These are phyloP conservation scores for Linnemannia hyalina DNA, from an alignment of 192 early-diverging fungal genomes.

Conservation along the genomic window DNA sequence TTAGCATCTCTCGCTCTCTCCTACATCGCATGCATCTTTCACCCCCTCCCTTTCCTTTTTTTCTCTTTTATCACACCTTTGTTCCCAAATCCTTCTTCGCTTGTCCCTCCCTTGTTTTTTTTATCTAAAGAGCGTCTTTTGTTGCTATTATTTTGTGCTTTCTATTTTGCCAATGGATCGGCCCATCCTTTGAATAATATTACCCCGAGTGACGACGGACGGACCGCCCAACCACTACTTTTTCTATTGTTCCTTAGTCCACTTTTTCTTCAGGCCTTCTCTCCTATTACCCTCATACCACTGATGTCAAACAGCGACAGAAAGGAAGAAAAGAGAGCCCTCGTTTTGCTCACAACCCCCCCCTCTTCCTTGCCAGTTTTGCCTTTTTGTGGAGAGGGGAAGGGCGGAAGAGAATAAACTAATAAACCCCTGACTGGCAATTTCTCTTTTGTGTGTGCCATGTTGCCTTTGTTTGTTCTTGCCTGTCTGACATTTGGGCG, in stretches of 20 bases:
- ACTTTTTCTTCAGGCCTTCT: neutral
- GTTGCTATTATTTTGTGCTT: no score
- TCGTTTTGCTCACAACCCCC: no score
- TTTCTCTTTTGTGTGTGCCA: no score
- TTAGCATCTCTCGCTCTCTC: neutral
- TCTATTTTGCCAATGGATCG: no score
- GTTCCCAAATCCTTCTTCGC: neutral
- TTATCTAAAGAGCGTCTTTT: neutral
- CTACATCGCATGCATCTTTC: neutral
- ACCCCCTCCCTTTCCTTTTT: neutral
- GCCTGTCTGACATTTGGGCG: no score
- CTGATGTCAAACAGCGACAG: neutral
- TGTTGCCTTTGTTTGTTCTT: no score
- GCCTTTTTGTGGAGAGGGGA: no score
- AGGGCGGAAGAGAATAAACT: no score
- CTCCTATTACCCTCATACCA: neutral
- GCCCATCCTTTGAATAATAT: neutral
- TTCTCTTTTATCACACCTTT: neutral
- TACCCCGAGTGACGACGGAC: neutral
- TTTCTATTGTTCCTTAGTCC: neutral
- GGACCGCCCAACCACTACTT: neutral
- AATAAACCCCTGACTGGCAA: no score
- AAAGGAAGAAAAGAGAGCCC: no score
- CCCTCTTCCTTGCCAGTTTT: no score
- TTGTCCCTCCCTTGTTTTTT: neutral